Evolutionary conservation across 768 basidiomycete genomes (phyloP).

Genomic region (Calocybe gangraenosa): DNA sequence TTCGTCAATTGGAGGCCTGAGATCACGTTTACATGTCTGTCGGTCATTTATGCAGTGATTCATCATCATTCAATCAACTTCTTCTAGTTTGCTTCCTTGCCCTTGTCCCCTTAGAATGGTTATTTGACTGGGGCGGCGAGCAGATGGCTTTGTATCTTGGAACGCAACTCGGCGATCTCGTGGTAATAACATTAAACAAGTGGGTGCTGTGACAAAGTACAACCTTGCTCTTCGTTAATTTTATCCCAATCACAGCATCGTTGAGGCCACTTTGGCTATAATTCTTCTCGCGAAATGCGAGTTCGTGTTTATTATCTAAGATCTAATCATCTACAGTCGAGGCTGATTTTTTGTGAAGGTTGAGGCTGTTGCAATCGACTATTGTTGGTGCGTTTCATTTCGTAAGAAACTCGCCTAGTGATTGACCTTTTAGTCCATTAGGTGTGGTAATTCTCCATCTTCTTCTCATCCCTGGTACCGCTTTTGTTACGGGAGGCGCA

Average conservation of each 20-base stretch:
- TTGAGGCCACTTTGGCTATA: slow-evolving; percentile 70
- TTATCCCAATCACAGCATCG: slow-evolving; percentile 36
- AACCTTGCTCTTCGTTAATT: background rate
- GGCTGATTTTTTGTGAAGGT: slow-evolving; percentile 27
- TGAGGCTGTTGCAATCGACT: slow-evolving; percentile 64
- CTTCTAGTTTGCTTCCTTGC: slow-evolving; percentile 56
- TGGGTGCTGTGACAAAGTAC: slow-evolving; percentile 5
- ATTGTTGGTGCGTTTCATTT: slow-evolving; percentile 57
- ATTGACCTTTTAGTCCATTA: slow-evolving; percentile 16
- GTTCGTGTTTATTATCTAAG: slow-evolving; percentile 33
- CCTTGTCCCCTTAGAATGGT: slow-evolving; percentile 60
- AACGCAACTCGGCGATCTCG: slow-evolving; percentile 63
- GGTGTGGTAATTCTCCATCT: slow-evolving; percentile 74
- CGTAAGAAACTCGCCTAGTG: background rate
- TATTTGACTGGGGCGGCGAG: slow-evolving; percentile 64
- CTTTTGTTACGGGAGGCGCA: slow-evolving; percentile 73
- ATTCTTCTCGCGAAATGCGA: slow-evolving; percentile 68
- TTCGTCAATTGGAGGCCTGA: slow-evolving; percentile 24
- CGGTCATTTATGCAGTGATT: background rate
- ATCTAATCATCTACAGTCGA: background rate
- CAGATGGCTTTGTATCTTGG: slow-evolving; percentile 56
- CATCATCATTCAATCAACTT: background rate
- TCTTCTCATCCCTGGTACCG: slow-evolving; percentile 63
- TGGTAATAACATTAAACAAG: slow-evolving; percentile 30
- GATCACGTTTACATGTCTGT: slow-evolving; percentile 34